Conservation (phyloP, 2,329 filamentous ascomycete genomes). For the Xylaria polymorpha region DNA sequence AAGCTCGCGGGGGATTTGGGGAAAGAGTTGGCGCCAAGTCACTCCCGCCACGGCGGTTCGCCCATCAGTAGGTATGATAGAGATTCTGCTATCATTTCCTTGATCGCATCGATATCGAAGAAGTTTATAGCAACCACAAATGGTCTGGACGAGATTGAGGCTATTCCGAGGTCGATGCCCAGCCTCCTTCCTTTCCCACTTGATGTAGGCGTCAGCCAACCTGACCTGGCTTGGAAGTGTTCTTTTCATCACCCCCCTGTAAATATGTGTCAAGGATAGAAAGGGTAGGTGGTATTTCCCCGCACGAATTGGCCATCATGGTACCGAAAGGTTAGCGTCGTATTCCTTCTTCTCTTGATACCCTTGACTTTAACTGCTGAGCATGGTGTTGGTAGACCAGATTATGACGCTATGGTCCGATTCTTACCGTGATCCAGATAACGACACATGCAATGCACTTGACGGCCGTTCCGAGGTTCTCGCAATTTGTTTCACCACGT, state of each 20-base stretch:
- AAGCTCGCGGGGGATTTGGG: constrained; percentile 27
- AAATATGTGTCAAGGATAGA: constrained; percentile 26
- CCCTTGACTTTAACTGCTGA: neutral
- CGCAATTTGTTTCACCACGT: neutral
- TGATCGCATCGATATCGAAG: neutral
- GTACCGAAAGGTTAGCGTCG: neutral
- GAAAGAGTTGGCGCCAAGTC: constrained; percentile 31
- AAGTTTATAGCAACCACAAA: neutral
- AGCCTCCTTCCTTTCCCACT: neutral
- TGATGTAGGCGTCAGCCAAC: constrained; percentile 10
- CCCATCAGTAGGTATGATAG: neutral
- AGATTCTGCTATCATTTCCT: neutral
- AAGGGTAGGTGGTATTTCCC: constrained; percentile 24
- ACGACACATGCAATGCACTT: neutral
- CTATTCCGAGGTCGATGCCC: constrained; percentile 16
- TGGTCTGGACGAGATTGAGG: neutral
- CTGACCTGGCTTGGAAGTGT: neutral
- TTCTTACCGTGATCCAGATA: neutral
- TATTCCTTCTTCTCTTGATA: neutral
- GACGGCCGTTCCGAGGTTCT: neutral
- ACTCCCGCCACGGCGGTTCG: constrained; percentile 1
- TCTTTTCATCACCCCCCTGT: constrained; percentile 9
- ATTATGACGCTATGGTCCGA: constrained; percentile 7
- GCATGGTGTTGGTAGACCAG: neutral
- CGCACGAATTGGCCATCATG: constrained; percentile 15